Evolutionary conservation across 164 flowering plant genomes (phyloP), one percentile per base, ranked within the genome.

Genomic region (Dillenia suffruticosa): DNA sequence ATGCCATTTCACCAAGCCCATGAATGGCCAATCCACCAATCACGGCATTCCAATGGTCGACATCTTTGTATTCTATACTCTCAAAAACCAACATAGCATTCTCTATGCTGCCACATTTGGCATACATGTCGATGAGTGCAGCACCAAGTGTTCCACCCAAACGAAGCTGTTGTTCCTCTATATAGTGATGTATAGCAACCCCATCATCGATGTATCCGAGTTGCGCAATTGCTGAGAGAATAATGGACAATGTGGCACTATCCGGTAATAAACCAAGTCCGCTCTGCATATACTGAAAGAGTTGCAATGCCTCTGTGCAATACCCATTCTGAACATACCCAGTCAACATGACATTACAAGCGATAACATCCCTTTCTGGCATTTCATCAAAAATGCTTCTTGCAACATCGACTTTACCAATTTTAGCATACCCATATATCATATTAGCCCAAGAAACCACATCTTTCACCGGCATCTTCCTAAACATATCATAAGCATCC

Each of bases 1-100:
- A 74, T 46, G 96, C 96, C 62, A 72, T 54, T 43, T 76, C 77
- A 47, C 87, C 88, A 9, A 72, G 65, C 10, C 92, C 92, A 63
- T 89, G 88, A 54, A 78, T 65, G 12, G 92, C 92, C 43, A 84
- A 70, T 44, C 96, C 92, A 64, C 84, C 74, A 44, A 89, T 86
- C 73, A 89, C 76, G n/a, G 96, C 87, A 71, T 82, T 89, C 88
- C 90, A 89, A 49, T 83, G 84, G 62, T 80, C 84, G 19, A 86
- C 72, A 48, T 57, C 67, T 57, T 62, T 84, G 32, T 58, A 64
- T 51, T 72, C 62, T 47, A 79, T 46, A 14, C 51, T 66, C 22
- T 79, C 71, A 61, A 88, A 88, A 1, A 84, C 75, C 13, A 43
- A n/a, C 26, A 69, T 46, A 7, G 92, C 90, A 47, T 55, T 67